Conservation (phyloP, 768 basidiomycete genomes). For the Lentinula boryana region DNA sequence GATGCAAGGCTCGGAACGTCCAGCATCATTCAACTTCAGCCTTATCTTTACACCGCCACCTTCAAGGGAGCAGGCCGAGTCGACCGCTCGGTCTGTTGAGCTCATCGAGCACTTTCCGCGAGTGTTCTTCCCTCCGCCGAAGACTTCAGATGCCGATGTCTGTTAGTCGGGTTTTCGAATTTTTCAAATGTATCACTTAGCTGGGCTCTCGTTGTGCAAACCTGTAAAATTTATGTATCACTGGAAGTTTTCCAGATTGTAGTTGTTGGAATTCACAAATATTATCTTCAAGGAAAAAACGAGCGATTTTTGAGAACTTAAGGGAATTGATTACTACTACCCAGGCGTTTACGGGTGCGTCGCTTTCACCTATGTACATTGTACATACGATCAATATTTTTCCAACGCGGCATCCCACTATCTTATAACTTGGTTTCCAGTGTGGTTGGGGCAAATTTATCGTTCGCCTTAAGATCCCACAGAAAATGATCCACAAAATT, state of each 20-base stretch:
- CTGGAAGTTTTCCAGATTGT: too few relatives aligned
- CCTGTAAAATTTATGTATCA: background rate
- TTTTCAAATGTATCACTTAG: background rate
- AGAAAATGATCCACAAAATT: background rate
- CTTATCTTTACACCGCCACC: background rate
- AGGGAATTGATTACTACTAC: too few relatives aligned
- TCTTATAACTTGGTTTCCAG: too few relatives aligned
- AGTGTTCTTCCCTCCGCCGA: conserved; percentile 1
- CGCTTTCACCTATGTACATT: too few relatives aligned
- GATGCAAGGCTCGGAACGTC: background rate
- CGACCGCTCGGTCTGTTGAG: background rate
- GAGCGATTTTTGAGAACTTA: too few relatives aligned
- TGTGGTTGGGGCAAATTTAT: too few relatives aligned
- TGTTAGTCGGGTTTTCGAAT: background rate
- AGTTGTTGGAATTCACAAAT: too few relatives aligned
- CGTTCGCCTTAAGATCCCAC: background rate
- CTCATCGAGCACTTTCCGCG: background rate
- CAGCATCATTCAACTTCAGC: too few relatives aligned
- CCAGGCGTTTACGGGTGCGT: too few relatives aligned
- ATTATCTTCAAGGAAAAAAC: too few relatives aligned
- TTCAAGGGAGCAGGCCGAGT: background rate
- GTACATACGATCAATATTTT: too few relatives aligned
- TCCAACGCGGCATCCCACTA: too few relatives aligned
- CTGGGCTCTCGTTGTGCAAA: background rate
- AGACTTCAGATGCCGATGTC: background rate